A percentile compares a stretch with the other conserved stretches of the same genome.
These are phyloP conservation scores for Hibiscus tridactylites DNA, from an alignment of 345 rosid species.

Conservation along the genomic window DNA sequence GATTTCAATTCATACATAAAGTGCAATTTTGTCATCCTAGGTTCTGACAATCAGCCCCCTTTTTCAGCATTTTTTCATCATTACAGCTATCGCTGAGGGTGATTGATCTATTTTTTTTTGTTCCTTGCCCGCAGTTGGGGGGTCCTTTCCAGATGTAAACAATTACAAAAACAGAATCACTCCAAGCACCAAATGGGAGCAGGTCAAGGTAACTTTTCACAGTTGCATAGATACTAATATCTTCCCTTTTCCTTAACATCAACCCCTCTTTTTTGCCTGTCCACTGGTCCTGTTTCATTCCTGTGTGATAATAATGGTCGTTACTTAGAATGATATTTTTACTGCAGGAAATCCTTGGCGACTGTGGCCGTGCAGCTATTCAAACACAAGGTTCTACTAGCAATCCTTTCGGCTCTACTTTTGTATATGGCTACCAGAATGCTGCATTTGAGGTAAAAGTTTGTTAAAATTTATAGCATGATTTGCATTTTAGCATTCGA, in stretches of 20 bases:
- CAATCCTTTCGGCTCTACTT: constrained; percentile 87
- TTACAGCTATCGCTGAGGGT: not conserved
- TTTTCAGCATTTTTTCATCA: constrained; percentile 3
- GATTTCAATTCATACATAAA: constrained; percentile 93
- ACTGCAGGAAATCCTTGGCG: constrained; percentile 81
- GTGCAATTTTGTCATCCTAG: constrained; percentile 73
- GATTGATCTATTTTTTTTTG: constrained; percentile 3
- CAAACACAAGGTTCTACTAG: constrained; percentile 91
- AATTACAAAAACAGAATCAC: constrained; percentile 51
- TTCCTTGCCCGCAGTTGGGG: constrained; percentile 34
- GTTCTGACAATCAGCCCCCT: constrained; percentile 29
- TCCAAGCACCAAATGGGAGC: constrained; percentile 87
- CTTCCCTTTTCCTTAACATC: not conserved
- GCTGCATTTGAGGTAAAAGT: constrained; percentile 83
- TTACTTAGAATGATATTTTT: not conserved
- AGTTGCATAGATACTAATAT: not conserved
- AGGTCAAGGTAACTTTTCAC: constrained; percentile 65
- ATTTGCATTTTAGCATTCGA: not conserved
- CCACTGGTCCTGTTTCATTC: not conserved
- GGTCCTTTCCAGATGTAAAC: constrained; percentile 37
- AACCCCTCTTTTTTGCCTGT: not conserved
- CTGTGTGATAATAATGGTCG: not conserved
- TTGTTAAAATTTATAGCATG: not conserved
- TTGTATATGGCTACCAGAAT: constrained; percentile 63
- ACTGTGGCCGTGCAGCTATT: constrained; percentile 94